A percentile compares a stretch with the other conserved stretches of the same genome.
Conservation (phyloP, 495 filamentous ascomycete species). For the Trypethelium eluteriae region DNA sequence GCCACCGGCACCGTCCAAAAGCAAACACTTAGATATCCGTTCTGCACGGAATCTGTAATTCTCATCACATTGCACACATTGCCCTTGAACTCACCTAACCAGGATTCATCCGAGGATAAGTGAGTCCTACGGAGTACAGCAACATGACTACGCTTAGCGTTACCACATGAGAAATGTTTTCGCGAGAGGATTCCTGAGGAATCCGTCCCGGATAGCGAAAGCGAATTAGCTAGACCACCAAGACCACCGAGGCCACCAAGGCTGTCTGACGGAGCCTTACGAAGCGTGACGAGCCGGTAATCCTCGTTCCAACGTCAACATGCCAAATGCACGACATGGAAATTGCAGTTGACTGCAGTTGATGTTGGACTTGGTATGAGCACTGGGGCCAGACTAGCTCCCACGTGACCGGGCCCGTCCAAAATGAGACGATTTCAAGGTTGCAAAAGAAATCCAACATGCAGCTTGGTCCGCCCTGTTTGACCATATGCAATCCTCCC, state of each 20-base stretch:
- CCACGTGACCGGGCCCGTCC: background rate
- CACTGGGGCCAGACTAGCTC: background rate
- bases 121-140: too few species aligned
- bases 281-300: background rate
- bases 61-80: too few species aligned
- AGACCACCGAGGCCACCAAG: too few species aligned
- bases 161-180: background rate
- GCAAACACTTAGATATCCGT: too few species aligned
- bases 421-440: background rate
- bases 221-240: background rate
- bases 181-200: background rate
- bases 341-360: background rate
- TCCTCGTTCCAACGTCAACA: background rate
- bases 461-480: background rate
- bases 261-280: background rate
- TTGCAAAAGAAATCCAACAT: background rate
- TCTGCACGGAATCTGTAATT: too few species aligned
- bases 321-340: background rate
- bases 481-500: background rate
- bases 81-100: too few species aligned
- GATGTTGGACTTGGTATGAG: background rate
- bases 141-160: background rate
- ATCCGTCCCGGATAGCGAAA: background rate
- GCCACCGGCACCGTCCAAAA: too few species aligned
- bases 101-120: too few species aligned